These are phyloP conservation scores for Strigomonas culicis DNA, from an alignment of 208 protist genomes.

Conservation along the genomic window DNA sequence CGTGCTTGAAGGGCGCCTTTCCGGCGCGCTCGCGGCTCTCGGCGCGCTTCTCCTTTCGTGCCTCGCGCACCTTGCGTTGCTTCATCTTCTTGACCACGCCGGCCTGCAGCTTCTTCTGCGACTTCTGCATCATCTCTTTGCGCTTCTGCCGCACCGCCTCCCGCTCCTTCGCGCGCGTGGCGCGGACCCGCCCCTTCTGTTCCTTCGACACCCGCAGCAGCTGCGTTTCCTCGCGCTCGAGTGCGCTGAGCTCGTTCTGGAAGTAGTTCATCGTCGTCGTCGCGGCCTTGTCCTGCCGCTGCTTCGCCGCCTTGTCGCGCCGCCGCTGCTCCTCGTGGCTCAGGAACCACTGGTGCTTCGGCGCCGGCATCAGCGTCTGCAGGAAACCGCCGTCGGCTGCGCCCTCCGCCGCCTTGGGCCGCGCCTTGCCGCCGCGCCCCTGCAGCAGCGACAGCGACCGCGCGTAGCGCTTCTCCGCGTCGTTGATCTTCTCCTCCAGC, in stretches of 20 bases:
- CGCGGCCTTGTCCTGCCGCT: slow-evolving; percentile 80
- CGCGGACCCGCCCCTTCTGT: slow-evolving; percentile 39
- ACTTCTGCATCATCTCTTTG: slow-evolving; percentile 65
- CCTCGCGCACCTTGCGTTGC: slow-evolving; percentile 74
- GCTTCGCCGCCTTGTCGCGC: slow-evolving; percentile 28
- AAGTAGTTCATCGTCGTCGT: slow-evolving; percentile 82
- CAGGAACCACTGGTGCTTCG: slow-evolving; percentile 72
- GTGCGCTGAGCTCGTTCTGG: slow-evolving; percentile 72
- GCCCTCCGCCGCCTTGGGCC: slow-evolving; percentile 11
- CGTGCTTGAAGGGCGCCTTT: slow-evolving; percentile 39
- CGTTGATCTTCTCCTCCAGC: slow-evolving; percentile 62
- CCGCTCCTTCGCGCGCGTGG: slow-evolving; percentile 44
- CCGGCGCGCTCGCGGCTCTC: slow-evolving; percentile 66
- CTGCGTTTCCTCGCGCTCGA: slow-evolving; percentile 58
- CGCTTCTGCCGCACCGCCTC: slow-evolving; percentile 50
- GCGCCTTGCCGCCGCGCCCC: background rate
- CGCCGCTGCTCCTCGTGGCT: slow-evolving; percentile 43
- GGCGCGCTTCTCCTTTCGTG: slow-evolving; percentile 55
- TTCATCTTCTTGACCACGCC: slow-evolving; percentile 87
- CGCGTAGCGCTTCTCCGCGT: slow-evolving; percentile 71
- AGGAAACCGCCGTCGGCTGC: slow-evolving; percentile 19
- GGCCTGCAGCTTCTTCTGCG: slow-evolving; percentile 73
- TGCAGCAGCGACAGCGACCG: background rate
- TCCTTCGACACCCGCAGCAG: slow-evolving; percentile 54
- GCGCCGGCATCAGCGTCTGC: slow-evolving; percentile 29